A percentile compares a stretch with the other conserved stretches of the same genome.
Evolutionary conservation across 805 yeast species (phyloP).

Genomic region (Yarrowia keelungensis): DNA sequence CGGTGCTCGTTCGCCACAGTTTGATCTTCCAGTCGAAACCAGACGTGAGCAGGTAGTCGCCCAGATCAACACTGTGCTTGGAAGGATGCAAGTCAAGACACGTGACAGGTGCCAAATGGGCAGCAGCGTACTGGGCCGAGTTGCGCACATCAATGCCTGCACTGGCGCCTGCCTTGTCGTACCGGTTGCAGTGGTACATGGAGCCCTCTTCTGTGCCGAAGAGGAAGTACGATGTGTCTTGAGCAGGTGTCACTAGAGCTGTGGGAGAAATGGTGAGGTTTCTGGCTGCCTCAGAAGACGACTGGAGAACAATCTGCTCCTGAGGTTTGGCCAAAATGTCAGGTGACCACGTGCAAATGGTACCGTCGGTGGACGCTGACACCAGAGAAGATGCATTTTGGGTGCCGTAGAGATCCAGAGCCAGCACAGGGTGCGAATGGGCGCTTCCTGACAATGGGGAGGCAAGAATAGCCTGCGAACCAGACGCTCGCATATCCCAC

Average conservation of each 20-base stretch:
- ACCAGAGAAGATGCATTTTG: slow-evolving; percentile 47
- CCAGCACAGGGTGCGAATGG: slow-evolving; percentile 50
- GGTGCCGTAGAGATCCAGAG: slow-evolving; percentile 47
- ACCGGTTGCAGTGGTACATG: slow-evolving; percentile 49
- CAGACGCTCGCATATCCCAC: slow-evolving; percentile 56
- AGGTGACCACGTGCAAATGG: slow-evolving; percentile 51
- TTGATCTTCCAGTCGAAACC: slow-evolving; percentile 51
- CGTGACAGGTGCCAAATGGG: slow-evolving; percentile 52
- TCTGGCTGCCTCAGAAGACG: slow-evolving; percentile 43
- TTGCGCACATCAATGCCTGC: slow-evolving; percentile 48
- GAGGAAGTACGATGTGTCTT: slow-evolving; percentile 49
- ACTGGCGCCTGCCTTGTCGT: slow-evolving; percentile 47
- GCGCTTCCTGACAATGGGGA: slow-evolving; percentile 48
- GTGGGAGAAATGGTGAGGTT: slow-evolving; percentile 49
- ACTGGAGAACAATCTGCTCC: slow-evolving; percentile 46
- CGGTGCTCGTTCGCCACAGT: slow-evolving; percentile 47
- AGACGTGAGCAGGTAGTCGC: slow-evolving; percentile 48
- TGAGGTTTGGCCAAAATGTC: slow-evolving; percentile 52
- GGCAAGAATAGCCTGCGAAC: slow-evolving; percentile 48
- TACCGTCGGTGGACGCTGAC: slow-evolving; percentile 52
- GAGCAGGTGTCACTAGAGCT: slow-evolving; percentile 44
- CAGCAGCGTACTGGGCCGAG: slow-evolving; percentile 41
- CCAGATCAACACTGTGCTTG: slow-evolving; percentile 44
- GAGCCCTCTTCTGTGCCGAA: slow-evolving; percentile 53
- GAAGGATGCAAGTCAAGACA: slow-evolving; percentile 46